These are phyloP conservation scores for Lumnitzera racemosa DNA, from an alignment of 345 rosid species.

Conservation along the genomic window DNA sequence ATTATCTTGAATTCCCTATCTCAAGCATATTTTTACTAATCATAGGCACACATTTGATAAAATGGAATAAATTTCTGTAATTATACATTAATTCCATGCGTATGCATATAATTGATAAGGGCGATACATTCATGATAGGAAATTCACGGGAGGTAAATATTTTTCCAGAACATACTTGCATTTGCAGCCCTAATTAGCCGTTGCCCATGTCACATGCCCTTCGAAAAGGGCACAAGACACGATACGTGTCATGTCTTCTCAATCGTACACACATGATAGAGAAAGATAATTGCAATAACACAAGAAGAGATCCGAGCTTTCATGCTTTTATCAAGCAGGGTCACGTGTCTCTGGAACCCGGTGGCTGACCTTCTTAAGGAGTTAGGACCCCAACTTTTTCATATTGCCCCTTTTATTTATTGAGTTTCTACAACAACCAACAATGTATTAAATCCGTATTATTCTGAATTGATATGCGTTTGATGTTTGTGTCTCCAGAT, in stretches of 20 bases:
- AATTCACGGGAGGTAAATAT: no score
- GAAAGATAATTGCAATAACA: slow-evolving; percentile 3
- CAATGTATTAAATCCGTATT: slow-evolving; percentile 13
- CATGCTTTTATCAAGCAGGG: slow-evolving; percentile 15
- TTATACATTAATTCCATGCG: no score
- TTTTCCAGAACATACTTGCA: no score
- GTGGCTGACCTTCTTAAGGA: slow-evolving; percentile 2
- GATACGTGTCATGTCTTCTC: slow-evolving; percentile 46
- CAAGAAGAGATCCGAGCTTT: background rate
- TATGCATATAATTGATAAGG: no score
- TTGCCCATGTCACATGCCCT: slow-evolving; percentile 37
- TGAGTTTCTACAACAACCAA: slow-evolving; percentile 21
- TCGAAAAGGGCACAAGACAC: slow-evolving; percentile 39
- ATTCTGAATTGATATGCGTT: slow-evolving; percentile 9
- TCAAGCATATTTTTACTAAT: no score
- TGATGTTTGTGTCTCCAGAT: slow-evolving; percentile 4
- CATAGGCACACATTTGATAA: no score
- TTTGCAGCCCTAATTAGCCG: background rate
- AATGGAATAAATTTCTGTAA: no score
- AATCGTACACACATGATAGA: slow-evolving; percentile 15
- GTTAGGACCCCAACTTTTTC: no score
- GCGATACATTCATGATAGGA: no score
- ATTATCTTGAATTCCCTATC: no score
- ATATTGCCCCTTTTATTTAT: no score
- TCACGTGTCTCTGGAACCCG: slow-evolving; percentile 24